Base-by-base conservation (phyloP, 192 early-diverging fungal species). In the Endogone sp. region DNA sequence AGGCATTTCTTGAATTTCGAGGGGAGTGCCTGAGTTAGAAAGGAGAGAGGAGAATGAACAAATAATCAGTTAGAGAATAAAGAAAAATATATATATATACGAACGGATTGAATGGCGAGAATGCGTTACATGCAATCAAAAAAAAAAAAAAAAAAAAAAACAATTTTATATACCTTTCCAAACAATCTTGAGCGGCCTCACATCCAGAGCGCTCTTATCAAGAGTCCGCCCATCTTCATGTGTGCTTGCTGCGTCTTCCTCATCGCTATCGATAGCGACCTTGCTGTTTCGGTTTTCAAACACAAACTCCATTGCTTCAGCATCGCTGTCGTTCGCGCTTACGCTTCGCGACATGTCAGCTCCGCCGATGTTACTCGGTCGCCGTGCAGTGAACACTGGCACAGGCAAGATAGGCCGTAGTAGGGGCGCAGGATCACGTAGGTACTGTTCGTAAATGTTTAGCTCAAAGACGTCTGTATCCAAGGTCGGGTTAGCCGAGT, bases 1-100 rank as follows among this genome's bases (percentile, higher is more conserved):
- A 32, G 73, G 75, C 55, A 79, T 75, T 30, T 73, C 70, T 30
- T 61, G 59, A 30, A 81, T 69, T 16, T 71, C 64, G 11, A 81
- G 67, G 37, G 79, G 79, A 31, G 75, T 68, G 60, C 82, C 82
- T 84, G 37, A 16, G 16, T 6, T 11, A 49, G 16, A 16, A 49
- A 16, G 16, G 16, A 11, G 37, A 16, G 37, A 49, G 6, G 37
- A 16, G 37, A 16, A 11, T 49, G 6, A 49, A 49, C 37, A 49
- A 16, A 11, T 49, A 11, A 49, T 49, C 16, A 49, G 16, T 6
- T 11, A 49, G 9, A 49, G 16, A 16, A 49, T 49, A 49, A 49
- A 49, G 37, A 49, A 6, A 49, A 49, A n/a, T n/a, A n/a, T n/a
- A n/a, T n/a, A 16, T 49, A 49, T n/a, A n/a, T n/a, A n/a, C n/a